Evolutionary conservation across 164 flowering plant species (phyloP), one percentile per base, ranked within the genome.

Genomic region (Stephania cephalantha): DNA sequence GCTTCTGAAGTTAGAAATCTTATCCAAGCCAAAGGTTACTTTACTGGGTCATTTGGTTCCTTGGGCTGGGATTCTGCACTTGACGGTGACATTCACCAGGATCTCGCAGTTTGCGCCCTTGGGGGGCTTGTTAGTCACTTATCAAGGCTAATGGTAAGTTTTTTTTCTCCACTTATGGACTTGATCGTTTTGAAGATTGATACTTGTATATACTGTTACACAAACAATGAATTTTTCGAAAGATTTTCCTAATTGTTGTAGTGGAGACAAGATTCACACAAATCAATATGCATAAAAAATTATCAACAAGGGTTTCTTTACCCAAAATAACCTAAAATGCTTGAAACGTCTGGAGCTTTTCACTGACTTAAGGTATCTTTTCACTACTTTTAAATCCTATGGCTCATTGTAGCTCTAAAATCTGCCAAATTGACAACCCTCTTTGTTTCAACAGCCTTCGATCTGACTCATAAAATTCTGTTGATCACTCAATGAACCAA

Each of bases 121-220:
- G 94, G 98, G 73, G 93, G 89, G 75, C 90, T 96, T 68, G 80
- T 88, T 74, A 53, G 77, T 81, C 93, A 96, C 81, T 81, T 96
- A 73, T 88, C 97, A 6, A 82, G 98, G 77, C 73, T 94, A 77
- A 92, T 84, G 99, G 98, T 95, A 58, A 77, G 86, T 70, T 74
- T 75, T 66, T 0, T 67, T 67, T 74, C 45, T 52, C 1, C 71
- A 64, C 17, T n/a, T 17, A 13, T 78, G 18, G 17, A 58, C 65
- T 18, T 58, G 17, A 18, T 58, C 7, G 20, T 18, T 58, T 13
- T 58, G 65, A 58, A 18, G 0, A n/a, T 58, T 58, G 17, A 6
- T 58, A 18, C 65, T 17, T 58, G n/a, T 17, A 17, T 18, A 13
- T 18, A 58, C 42, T 3, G 9, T 48, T 8, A 48, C 9, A 48